These are phyloP conservation scores for Narthecium ossifragum DNA, from an alignment of 106 monocot genomes.

Conservation along the genomic window DNA sequence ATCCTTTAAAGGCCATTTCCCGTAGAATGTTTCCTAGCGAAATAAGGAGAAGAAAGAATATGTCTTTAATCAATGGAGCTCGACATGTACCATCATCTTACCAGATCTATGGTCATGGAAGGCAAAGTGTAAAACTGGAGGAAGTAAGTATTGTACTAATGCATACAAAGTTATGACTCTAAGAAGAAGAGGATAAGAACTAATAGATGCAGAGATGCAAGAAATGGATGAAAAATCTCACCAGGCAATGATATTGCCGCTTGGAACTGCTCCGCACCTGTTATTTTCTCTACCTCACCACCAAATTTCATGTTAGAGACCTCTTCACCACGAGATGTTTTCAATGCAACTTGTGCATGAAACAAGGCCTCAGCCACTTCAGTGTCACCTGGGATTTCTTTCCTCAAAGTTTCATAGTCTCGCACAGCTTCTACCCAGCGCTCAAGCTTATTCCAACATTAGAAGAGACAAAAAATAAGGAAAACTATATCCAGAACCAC, in stretches of 20 bases:
- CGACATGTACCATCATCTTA: too few relatives aligned
- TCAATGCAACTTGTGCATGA: conserved; percentile 69
- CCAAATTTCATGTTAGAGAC: conserved; percentile 79
- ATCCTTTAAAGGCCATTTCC: too few relatives aligned
- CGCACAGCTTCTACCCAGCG: conserved; percentile 70
- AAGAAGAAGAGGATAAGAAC: too few relatives aligned
- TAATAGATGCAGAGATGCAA: too few relatives aligned
- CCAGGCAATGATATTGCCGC: conserved; percentile 61
- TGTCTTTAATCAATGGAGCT: too few relatives aligned
- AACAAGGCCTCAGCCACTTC: conserved; percentile 75
- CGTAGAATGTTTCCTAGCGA: too few relatives aligned
- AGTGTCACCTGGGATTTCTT: conserved; percentile 57
- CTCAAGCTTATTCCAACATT: conserved; percentile 49
- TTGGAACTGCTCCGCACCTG: conserved; percentile 58
- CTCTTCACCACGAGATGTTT: conserved; percentile 62
- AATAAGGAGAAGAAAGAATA: too few relatives aligned
- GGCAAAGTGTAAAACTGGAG: too few relatives aligned
- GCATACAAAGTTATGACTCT: too few relatives aligned
- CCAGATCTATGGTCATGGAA: too few relatives aligned
- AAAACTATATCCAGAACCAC: not conserved
- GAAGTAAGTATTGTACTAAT: too few relatives aligned
- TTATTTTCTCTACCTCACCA: conserved; percentile 63
- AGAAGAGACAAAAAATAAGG: not conserved
- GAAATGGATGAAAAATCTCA: conserved; percentile 14
- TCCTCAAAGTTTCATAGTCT: conserved; percentile 83